Base-by-base conservation (phyloP, 192 early-diverging fungal species). In the Backusella westeae region DNA sequence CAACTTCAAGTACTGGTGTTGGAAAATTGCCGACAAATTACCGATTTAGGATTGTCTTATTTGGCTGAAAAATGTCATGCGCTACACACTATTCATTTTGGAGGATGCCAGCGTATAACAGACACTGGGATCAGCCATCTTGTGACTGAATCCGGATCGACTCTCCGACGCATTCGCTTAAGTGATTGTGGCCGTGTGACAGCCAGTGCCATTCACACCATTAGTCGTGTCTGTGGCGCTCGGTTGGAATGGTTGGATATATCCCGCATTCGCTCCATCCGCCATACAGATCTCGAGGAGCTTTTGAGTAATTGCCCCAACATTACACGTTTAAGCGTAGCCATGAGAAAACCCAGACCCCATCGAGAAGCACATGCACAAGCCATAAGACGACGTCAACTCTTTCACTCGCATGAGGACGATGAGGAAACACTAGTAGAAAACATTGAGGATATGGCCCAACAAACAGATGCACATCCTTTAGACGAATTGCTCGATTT, bases 191-290 rank as follows among this genome's bases (percentile, higher is more conserved):
- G 72, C 1, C 52, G 63, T 10, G 34, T 86, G 34, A 81, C 85
- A 4, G 39, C 67, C 1, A 23, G 42, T 15, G 75, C 78, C 0
- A 53, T 76, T 14, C 68, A 76, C 21, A 69, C 79, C 14, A 39
- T 76, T 38, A 69, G 76, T n/a, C 32, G 80, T 4, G 68, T 78
- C 32, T 68, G 78, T 34, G 75, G 79, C 49, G 53, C 77, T 10
- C 41, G 52, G 5, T 72, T 81, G 10, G 70, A 81, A 56, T 86
- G 85, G 85, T 52, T 86, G 38, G 85, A 86, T 69, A 73, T 86
- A 29, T 81, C 79, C 8, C 69, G 79, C 12, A 75, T 82, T 10
- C 79, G 77, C 1, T 39, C 32, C 1, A 46, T 86, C 53, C 67
- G 29, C 7, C 75, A 76, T 53, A 26, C 36, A 23, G 67, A 76